Evolutionary conservation across 1,139 yeast species (phyloP).

Genomic region (Nakaseomyces nivariensis): DNA sequence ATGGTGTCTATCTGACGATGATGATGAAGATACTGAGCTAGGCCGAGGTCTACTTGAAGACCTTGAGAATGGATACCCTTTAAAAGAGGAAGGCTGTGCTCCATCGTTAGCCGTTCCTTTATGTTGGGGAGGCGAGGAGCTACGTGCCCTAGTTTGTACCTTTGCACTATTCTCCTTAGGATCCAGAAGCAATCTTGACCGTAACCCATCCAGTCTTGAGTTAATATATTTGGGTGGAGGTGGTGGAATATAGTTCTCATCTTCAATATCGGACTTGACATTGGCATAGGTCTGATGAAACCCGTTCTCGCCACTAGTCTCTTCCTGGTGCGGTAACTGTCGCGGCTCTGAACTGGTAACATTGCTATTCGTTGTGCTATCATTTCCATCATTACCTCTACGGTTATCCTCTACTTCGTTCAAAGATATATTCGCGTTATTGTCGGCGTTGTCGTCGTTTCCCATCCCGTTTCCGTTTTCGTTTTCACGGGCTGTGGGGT

Average conservation of each 20-base stretch:
- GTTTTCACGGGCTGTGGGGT: not conserved
- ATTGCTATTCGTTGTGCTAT: too few relatives aligned
- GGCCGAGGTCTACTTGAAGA: not conserved
- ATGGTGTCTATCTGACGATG: conserved; percentile 1
- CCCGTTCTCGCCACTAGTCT: not conserved
- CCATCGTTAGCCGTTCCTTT: conserved; percentile 18
- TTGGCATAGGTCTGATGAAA: not conserved
- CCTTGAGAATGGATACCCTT: conserved; percentile 26
- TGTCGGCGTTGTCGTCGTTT: conserved; percentile 1
- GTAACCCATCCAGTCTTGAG: conserved; percentile 26
- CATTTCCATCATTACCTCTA: not conserved
- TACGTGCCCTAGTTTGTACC: conserved; percentile 2
- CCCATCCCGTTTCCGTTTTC: not conserved
- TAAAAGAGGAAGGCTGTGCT: conserved; percentile 28
- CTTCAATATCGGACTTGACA: not conserved
- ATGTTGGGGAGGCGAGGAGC: conserved; percentile 13
- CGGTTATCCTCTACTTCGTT: not conserved
- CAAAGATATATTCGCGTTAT: not conserved
- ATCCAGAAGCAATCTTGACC: conserved; percentile 20
- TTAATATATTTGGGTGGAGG: conserved; percentile 26
- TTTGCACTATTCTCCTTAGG: conserved; percentile 9
- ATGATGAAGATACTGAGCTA: not conserved
- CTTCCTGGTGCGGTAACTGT: not conserved
- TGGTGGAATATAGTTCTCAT: conserved; percentile 14
- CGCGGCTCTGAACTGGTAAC: too few relatives aligned